Evolutionary conservation across 305 asterid genomes (phyloP), one percentile per base, ranked within the genome.

Genomic region (Ruellia speciosa): DNA sequence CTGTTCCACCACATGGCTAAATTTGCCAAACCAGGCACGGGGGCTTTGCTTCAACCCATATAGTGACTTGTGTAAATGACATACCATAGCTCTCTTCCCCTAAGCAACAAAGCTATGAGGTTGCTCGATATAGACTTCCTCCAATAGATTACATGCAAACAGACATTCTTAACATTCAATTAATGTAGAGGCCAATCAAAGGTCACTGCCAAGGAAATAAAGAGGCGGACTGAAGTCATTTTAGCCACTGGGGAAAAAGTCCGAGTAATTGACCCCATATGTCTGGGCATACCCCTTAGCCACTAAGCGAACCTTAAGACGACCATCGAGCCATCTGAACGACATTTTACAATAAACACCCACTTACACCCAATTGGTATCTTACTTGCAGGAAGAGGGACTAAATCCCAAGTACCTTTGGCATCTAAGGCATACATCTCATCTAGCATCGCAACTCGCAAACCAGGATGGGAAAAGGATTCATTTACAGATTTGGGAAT

Each of bases 81-180:
- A 46, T 12, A 46, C 16, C 0, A 13, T 46, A 3, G 3, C 50
- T 6, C 0, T 2, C 47, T 34, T 24, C 59, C 46, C 28, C 14
- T 31, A 45, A 54, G 47, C 46, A 54, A 54, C 47, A 41, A 41
- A 41, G 14, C 47, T 12, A 8, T 8, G n/a, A 41, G 59, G 47
- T 33, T 54, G 59, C 59, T 54, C 28, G 13, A 54, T 54, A 14
- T 15, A 54, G 20, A 53, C n/a, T 3, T 53, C 45, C 33, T 53
- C 14, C 14, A 9, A 8, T 12, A 41, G n/a, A 2, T 41, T 41
- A 12, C 31, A 34, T 54, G 15, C 4, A 15, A 18, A 9, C 33
- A 54, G 2, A 18, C 47, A 14, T 54, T 54, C 4, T 37, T 54
- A 14, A 54, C 24, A 15, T 33, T 28, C 5, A 54, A 10, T 9